Percentiles rank a stretch among this genome's conserved stretches.
Conservation (phyloP, 2,329 filamentous ascomycete genomes). For the Aspergillus spinulosporus region DNA sequence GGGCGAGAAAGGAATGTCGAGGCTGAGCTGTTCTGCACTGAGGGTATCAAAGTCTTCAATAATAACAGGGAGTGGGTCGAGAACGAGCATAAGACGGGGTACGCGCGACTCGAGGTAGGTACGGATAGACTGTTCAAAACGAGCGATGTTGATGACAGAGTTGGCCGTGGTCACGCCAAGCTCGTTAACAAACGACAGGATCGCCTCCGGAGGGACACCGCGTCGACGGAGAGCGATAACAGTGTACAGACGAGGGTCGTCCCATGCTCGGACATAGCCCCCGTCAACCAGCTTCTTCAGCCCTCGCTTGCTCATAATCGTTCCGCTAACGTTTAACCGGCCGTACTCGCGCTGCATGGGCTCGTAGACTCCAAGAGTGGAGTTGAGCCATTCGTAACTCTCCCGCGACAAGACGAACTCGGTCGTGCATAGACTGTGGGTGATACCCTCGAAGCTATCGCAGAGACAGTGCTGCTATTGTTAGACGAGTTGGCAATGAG, state of each 20-base stretch:
- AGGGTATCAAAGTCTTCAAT: conserved; percentile 77
- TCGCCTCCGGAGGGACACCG: conserved; percentile 82
- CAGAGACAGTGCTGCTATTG: conserved; percentile 66
- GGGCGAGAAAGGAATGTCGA: conserved; percentile 73
- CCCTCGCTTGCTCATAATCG: conserved; percentile 82
- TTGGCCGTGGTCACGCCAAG: conserved; percentile 83
- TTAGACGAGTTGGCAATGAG: background rate
- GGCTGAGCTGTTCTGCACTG: conserved; percentile 63
- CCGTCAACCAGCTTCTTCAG: conserved; percentile 76
- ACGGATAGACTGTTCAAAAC: conserved; percentile 83
- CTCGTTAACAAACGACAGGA: conserved; percentile 86
- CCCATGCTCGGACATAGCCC: conserved; percentile 78
- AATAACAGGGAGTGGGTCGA: conserved; percentile 79
- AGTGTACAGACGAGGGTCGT: conserved; percentile 87
- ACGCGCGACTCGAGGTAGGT: conserved; percentile 85
- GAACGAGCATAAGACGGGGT: conserved; percentile 82
- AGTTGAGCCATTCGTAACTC: conserved; percentile 89
- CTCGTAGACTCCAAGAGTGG: conserved; percentile 76
- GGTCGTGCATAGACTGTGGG: conserved; percentile 88
- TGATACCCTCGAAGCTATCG: conserved; percentile 89
- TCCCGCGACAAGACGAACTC: conserved; percentile 84
- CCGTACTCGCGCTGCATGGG: conserved; percentile 90
- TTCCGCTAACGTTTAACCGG: conserved; percentile 76
- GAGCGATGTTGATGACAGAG: conserved; percentile 73
- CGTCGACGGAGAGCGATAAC: conserved; percentile 79